Evolutionary conservation across 164 flowering plant species (phyloP), one percentile per base, ranked within the genome.

Genomic region (Kingdonia uniflora): DNA sequence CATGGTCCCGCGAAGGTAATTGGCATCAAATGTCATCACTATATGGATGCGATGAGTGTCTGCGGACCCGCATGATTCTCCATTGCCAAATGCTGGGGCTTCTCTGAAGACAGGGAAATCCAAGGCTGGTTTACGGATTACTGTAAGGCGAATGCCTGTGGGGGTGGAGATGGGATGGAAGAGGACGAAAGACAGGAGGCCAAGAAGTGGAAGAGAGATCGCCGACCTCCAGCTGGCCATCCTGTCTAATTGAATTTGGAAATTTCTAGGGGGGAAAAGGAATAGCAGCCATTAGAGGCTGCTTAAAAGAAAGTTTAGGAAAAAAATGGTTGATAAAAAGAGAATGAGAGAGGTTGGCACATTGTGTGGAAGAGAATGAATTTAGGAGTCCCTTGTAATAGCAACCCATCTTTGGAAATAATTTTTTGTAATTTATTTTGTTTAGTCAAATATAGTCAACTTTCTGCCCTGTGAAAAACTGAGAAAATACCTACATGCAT

Each of bases 251-350:
- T 20, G 3, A 14, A 14, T 12, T 19, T 20, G 5, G 14, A 8
- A 29, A 16, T 1, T 8, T 11, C 12, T 22, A 14, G 26, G 11
- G 11, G 23, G 23, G 14, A 22, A 21, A 47, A 19, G 14, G 50
- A 47, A 22, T 13, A 47, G 51, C 51, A 47, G 51, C 51, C 51
- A 47, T 47, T 47, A 3, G 5, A 20, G 51, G 51, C 51, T 47
- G 51, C 51, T 47, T 21, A 47, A 47, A 24, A 22, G 51, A 47
- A 47, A 25, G 29, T 10, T 47, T 47, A 47, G 51, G 51, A 47
- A 14, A 22, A 5, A 12, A 21, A 20, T 47, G 51, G 51, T 47
- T 47, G 29, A 47, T 47, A 47, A 47, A 47, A 47, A 21, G 51
- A 14, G 51, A 47, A 20, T 19, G 48, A 44, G 29, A 47, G 29